Conservation (phyloP, 768 basidiomycete species). For the Pulveroboletus sp. region DNA sequence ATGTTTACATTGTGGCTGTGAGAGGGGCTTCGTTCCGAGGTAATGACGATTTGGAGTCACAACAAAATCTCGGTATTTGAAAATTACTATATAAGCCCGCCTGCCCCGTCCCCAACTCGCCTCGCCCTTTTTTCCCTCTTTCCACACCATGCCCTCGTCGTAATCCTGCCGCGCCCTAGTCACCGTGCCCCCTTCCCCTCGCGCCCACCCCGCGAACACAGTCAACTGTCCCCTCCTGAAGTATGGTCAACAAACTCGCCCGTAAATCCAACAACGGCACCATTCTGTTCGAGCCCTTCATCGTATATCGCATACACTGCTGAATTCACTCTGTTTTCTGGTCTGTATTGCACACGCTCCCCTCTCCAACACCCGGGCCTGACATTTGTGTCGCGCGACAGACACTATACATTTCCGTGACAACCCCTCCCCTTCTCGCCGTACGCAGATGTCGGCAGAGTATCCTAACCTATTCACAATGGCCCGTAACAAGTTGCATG, state of each 20-base stretch:
- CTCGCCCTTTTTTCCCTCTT: conserved; percentile 21
- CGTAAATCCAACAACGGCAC: conserved; percentile 84
- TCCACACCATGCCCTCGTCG: conserved; percentile 40
- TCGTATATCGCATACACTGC: conserved; percentile 83
- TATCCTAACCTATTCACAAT: conserved; percentile 52
- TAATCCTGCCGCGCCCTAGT: conserved; percentile 12
- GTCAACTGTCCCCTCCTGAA: conserved; percentile 34
- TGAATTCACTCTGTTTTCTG: conserved; percentile 28
- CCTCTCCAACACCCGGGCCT: neutral
- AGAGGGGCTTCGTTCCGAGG: conserved; percentile 32
- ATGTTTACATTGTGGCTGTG: conserved; percentile 26
- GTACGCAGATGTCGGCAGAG: conserved; percentile 46
- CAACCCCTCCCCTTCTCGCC: conserved; percentile 8
- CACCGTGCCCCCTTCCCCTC: conserved; percentile 12
- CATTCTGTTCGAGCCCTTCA: conserved; percentile 82
- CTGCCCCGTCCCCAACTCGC: conserved; percentile 19
- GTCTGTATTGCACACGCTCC: conserved; percentile 14
- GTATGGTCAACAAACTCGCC: conserved; percentile 83
- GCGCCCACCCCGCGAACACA: conserved; percentile 24
- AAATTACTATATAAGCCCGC: conserved; percentile 46
- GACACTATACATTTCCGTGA: conserved; percentile 12
- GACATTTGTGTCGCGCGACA: conserved; percentile 14
- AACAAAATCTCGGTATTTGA: conserved; percentile 26
- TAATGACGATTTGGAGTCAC: conserved; percentile 33
- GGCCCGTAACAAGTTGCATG: conserved; percentile 73